phyloP scores from a whole-genome alignment of 441 rosid genomes.

The Arabidopsis hybrid region DNA sequence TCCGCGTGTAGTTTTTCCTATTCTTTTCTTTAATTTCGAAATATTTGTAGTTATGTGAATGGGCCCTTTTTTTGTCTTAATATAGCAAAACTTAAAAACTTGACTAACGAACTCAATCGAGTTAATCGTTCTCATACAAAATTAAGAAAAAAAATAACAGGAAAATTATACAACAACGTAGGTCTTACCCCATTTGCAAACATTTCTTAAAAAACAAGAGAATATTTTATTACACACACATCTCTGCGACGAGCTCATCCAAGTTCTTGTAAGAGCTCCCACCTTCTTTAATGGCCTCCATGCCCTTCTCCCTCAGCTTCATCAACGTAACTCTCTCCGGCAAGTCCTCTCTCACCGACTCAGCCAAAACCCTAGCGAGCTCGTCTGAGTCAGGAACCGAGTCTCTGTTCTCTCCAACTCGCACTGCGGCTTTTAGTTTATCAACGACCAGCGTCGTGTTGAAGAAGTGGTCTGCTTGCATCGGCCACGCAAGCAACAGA shows the following conservation, averaged over 20 bases:
- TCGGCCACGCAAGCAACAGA: constrained; percentile 51
- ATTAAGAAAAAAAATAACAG: background rate
- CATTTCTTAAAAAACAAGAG: background rate
- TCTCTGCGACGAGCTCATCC: constrained; percentile 22
- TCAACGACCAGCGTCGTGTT: constrained; percentile 51
- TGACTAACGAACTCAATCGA: background rate
- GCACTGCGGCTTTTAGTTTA: constrained; percentile 44
- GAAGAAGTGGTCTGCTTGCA: constrained; percentile 58
- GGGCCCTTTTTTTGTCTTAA: no score
- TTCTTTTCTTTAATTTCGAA: no score
- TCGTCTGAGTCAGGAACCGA: constrained; percentile 47
- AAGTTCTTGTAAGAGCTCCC: constrained; percentile 32
- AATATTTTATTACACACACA: background rate
- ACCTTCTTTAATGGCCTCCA: constrained; percentile 30
- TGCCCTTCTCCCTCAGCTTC: constrained; percentile 23
- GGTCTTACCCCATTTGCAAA: no score
- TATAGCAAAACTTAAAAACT: no score
- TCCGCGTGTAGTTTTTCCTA: no score
- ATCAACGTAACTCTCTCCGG: constrained; percentile 32
- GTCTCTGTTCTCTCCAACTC: constrained; percentile 47
- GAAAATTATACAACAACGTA: background rate
- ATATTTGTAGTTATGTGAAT: no score
- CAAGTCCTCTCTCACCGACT: constrained; percentile 31
- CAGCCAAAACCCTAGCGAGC: constrained; percentile 42
- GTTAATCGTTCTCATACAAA: background rate